Evolutionary conservation across 352 stramenopile species (phyloP), one percentile per base, ranked within the genome.

Genomic region (Phytophthora tentaculata): DNA sequence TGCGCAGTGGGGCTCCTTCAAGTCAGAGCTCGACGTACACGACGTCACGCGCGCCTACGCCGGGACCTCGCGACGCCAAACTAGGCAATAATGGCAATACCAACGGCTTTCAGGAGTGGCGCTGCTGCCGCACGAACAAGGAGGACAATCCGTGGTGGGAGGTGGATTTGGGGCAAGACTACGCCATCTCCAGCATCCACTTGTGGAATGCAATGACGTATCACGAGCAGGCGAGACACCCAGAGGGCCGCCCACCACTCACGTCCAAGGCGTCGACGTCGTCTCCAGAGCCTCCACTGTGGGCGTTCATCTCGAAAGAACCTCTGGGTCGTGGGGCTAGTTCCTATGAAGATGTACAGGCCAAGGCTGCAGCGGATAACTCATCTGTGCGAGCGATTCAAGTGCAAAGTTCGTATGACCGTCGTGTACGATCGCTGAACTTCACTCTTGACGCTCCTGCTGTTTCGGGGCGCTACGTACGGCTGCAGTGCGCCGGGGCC

Each of bases 151-250:
- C 84, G 20, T 94, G 81, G 82, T 94, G 83, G 83, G 73, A 89
- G 55, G 86, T 94, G 39, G 86, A 94, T 54, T 67, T 94, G 5
- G 74, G 75, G 14, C 59, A 69, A 5, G 44, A 65, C 6, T 59
- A 75, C 12, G 14, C 43, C 2, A 66, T 94, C 53, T 67, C 73
- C 6, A 76, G 68, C 14, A 59, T 92, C 5, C 75, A 86, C 6
- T 39, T 94, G 61, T 94, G 86, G 86, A 92, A 90, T 41, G 73
- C 67, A 0, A 82, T 86, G 77, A 89, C 83, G 39, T 91, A 91
- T 53, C 86, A 94, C 28, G 81, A 91, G 43, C 73, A 88, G 56
- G 45, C 80, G 13, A 80, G 73, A 64, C 77, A 86, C 32, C 73
- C 73, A 2, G 50, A 77, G 0, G 74, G 76, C 1, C 70, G 72